phyloP scores from a whole-genome alignment of 1,284 basidiomycete species.

The Tylopilus sp. region DNA sequence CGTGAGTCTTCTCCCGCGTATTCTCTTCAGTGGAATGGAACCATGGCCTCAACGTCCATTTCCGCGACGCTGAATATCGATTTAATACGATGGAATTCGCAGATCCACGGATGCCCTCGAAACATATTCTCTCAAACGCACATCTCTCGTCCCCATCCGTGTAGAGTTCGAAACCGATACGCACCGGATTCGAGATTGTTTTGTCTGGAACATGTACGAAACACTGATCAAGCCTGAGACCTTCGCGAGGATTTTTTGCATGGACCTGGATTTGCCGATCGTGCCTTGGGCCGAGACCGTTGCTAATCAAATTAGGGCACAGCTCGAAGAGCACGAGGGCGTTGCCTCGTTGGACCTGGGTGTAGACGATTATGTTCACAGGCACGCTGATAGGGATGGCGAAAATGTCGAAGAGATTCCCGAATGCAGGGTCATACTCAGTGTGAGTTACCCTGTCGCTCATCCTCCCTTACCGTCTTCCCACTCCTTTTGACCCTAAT shows the following conservation, averaged over 20 bases:
- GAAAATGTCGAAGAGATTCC: conserved; percentile 60
- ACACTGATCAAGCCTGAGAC: conserved; percentile 74
- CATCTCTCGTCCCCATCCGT: conserved; percentile 84
- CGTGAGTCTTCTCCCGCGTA: conserved; percentile 46
- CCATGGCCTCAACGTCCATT: conserved; percentile 16
- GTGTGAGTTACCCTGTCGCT: conserved; percentile 51
- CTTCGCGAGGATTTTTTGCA: conserved; percentile 85
- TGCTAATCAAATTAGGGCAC: conserved; percentile 82
- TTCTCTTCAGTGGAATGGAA: conserved; percentile 18
- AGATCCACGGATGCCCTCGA: conserved; percentile 69
- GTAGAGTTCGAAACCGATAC: conserved; percentile 94
- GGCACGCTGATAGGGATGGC: conserved; percentile 22
- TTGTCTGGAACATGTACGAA: conserved; percentile 95
- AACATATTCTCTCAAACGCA: conserved; percentile 58
- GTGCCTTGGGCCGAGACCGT: conserved; percentile 73
- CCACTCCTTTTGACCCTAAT: conserved; percentile 12
- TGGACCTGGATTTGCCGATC: conserved; percentile 78
- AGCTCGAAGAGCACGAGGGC: conserved; percentile 85
- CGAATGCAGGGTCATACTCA: conserved; percentile 87
- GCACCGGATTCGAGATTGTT: conserved; percentile 89
- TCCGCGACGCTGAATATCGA: conserved; percentile 14
- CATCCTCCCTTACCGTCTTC: conserved; percentile 10
- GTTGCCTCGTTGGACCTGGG: conserved; percentile 76
- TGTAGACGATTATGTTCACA: conserved; percentile 54
- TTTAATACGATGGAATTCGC: conserved; percentile 19